Evolutionary conservation across 2,329 filamentous ascomycete genomes (phyloP).

Genomic region (Fusarium torulosum): DNA sequence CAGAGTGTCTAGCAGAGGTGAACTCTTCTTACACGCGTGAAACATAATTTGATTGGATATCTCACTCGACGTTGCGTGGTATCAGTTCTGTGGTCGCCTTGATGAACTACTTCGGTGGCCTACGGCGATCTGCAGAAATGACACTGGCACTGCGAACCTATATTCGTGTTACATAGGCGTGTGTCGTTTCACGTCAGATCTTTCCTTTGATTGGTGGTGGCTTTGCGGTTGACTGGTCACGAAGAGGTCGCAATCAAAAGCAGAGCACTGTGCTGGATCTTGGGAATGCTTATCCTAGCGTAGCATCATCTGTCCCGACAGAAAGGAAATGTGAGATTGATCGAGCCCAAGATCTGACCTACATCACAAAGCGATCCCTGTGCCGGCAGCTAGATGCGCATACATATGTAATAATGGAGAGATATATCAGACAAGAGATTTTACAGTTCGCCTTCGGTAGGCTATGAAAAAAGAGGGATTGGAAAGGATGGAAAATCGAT

Average conservation of each 20-base stretch:
- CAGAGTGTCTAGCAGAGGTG: not conserved
- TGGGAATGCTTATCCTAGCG: slow-evolving; percentile 10
- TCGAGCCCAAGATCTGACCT: slow-evolving; percentile 20
- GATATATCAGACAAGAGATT: slow-evolving; percentile 11
- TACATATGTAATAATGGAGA: not conserved
- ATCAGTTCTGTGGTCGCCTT: slow-evolving; percentile 11
- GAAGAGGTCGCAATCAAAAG: slow-evolving; percentile 12
- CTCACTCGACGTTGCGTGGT: slow-evolving; percentile 32
- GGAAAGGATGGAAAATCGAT: not conserved
- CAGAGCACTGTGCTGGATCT: slow-evolving; percentile 31
- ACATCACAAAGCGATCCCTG: slow-evolving; percentile 8
- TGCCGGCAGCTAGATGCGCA: slow-evolving; percentile 16
- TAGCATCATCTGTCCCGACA: slow-evolving; percentile 9
- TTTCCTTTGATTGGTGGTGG: slow-evolving; percentile 5
- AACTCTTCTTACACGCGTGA: not conserved
- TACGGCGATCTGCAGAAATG: slow-evolving; percentile 32
- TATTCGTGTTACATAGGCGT: slow-evolving; percentile 1
- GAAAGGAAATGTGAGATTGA: slow-evolving; percentile 26
- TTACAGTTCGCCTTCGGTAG: not conserved
- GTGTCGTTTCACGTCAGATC: not conserved
- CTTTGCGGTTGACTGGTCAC: slow-evolving; percentile 11
- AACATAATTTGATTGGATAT: slow-evolving; percentile 18
- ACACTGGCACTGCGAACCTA: slow-evolving; percentile 10
- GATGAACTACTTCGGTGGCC: slow-evolving; percentile 13
- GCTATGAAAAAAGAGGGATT: slow-evolving; percentile 1